A percentile compares a stretch with the other conserved stretches of the same genome.
Conservation (phyloP, 1,139 yeast species). For the Blastobotrys serpentis region DNA sequence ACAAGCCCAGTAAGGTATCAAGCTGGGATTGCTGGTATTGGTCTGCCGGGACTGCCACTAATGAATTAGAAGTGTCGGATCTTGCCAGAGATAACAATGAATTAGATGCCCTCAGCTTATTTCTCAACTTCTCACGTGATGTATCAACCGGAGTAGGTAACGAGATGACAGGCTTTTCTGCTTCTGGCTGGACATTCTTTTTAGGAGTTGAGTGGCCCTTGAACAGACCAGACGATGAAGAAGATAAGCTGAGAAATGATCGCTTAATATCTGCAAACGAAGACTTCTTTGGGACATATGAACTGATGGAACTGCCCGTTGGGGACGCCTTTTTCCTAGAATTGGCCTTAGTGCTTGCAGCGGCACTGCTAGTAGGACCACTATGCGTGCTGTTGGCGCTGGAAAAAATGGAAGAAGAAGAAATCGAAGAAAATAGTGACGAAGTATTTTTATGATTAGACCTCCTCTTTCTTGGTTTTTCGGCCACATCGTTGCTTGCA, state of each 20-base stretch:
- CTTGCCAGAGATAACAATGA: slow-evolving; percentile 47
- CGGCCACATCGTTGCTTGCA: slow-evolving; percentile 9
- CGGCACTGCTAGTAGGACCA: slow-evolving; percentile 10
- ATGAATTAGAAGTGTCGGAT: slow-evolving; percentile 29
- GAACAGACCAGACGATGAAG: slow-evolving; percentile 11
- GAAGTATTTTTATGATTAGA: slow-evolving; percentile 21
- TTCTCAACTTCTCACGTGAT: slow-evolving; percentile 53
- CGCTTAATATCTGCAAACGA: slow-evolving; percentile 24
- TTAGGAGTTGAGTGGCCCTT: slow-evolving; percentile 16
- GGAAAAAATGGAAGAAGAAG: slow-evolving; percentile 19
- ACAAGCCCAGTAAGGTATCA: slow-evolving; percentile 39
- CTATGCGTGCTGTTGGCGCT: slow-evolving; percentile 2
- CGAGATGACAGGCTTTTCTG: slow-evolving; percentile 48
- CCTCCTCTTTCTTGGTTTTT: slow-evolving; percentile 13
- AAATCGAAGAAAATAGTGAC: slow-evolving; percentile 24
- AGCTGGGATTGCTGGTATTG: slow-evolving; percentile 35
- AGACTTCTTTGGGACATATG: slow-evolving; percentile 15
- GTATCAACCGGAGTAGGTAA: slow-evolving; percentile 56
- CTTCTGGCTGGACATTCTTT: slow-evolving; percentile 12
- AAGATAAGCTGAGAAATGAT: slow-evolving; percentile 20
- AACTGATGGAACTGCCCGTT: neutral
- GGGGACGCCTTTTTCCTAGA: neutral
- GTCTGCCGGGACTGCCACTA: slow-evolving; percentile 36
- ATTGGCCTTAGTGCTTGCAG: neutral
- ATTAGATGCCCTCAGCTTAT: slow-evolving; percentile 52